Evolutionary conservation across 2,329 filamentous ascomycete genomes (phyloP).

Genomic region (Fusarium agapanthi): DNA sequence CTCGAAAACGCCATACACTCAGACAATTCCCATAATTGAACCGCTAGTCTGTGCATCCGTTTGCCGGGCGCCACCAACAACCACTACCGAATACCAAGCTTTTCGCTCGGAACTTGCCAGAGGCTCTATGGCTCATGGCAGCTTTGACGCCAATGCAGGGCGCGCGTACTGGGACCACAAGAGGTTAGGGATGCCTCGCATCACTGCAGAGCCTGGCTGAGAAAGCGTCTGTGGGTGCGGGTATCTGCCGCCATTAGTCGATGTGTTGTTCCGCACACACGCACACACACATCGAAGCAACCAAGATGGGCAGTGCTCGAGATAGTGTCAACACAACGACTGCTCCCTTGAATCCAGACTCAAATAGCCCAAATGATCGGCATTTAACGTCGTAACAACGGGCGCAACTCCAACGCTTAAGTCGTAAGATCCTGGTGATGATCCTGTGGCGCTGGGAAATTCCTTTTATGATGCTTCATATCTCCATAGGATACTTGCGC

Average conservation of each 20-base stretch:
- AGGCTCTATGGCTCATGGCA: background rate
- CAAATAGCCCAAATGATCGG: background rate
- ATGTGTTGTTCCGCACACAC: background rate
- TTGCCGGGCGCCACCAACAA: conserved; percentile 22
- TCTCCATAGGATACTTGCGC: conserved; percentile 27
- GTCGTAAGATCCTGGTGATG: background rate
- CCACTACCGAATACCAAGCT: conserved; percentile 30
- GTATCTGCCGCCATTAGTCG: background rate
- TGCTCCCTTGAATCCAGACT: background rate
- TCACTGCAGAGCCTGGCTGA: background rate
- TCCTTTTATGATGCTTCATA: conserved; percentile 19
- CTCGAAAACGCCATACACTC: conserved; percentile 11
- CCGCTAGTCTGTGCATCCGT: background rate
- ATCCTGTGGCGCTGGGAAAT: conserved; percentile 1
- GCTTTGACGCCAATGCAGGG: background rate
- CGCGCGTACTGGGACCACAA: conserved; percentile 1
- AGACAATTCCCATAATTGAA: background rate
- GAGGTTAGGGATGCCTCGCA: background rate
- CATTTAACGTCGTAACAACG: background rate
- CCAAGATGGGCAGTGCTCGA: background rate
- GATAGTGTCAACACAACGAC: conserved; percentile 1
- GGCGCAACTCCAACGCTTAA: background rate
- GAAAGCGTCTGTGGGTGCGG: background rate
- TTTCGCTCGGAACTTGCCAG: conserved; percentile 28
- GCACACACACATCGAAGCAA: background rate